Evolutionary conservation across 2,329 filamentous ascomycete genomes (phyloP), one percentile per base, ranked within the genome.

Genomic region (Parascedosporium putredinis): DNA sequence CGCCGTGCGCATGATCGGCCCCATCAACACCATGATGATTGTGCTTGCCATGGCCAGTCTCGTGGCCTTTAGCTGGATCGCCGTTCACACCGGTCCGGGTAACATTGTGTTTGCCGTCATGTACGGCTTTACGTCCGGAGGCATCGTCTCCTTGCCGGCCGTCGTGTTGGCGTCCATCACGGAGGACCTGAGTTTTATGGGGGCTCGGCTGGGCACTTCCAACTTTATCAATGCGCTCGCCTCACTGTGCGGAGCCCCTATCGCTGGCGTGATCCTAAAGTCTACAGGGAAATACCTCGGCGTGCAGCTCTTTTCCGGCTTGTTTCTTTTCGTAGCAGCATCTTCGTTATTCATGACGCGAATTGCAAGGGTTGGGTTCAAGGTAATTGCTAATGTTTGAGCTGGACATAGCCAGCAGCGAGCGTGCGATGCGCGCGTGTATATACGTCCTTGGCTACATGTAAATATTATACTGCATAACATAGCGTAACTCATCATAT

Each of bases 81-180:
- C 63, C n/a, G 64, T 70, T 1, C 56, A 55, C 14, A 62, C 61
- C 0, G 56, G 59, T 0, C 59, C 61, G 1, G 66, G 66, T 2
- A 64, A 68, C 50, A 64, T 72, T 31, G 62, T 60, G 0, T 71
- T 75, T 50, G 64, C 66, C 23, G 58, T 68, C 2, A 52, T 72
- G 45, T 74, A 71, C 51, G 73, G 73, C 3, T 70, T 75, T 53
- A 68, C 71, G 49, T 67, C 69, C 1, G 70, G 70, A 4, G 67
- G 64, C 4, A 62, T 73, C n/a, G 65, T 74, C 45, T 64, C 65
- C 2, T 58, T 75, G 16, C 66, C 68, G 1, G 65, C 68, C 2
- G 65, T 70, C 0, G 67, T 69, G 1, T 58, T 74, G 7, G 64
- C 67, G 1, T 63, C 60, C 31, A 60, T 74, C 27, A 70, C 69